Evolutionary conservation across 2,329 filamentous ascomycete species (phyloP).

Genomic region (Microascus cirrosus): DNA sequence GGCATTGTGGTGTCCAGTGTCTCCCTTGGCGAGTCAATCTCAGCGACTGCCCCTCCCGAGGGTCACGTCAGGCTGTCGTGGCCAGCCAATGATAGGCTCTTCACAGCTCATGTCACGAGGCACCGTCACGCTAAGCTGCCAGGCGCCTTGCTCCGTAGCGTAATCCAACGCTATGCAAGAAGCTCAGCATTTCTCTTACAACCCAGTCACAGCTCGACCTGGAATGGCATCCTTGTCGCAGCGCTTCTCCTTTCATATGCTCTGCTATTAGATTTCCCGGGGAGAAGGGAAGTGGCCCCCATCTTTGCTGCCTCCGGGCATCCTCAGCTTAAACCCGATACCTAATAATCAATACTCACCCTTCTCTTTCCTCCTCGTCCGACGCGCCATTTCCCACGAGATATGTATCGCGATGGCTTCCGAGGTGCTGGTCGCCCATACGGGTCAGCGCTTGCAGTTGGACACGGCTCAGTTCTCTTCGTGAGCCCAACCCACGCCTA

Average conservation of each 20-base stretch:
- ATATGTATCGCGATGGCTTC: conserved; percentile 67
- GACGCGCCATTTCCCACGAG: conserved; percentile 10
- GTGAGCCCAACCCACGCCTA: conserved; percentile 31
- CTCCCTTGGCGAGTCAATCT: background rate
- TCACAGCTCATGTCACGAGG: background rate
- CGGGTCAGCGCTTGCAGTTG: conserved; percentile 73
- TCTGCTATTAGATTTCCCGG: background rate
- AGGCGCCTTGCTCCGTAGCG: background rate
- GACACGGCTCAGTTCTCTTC: conserved; percentile 66
- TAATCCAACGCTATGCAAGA: background rate
- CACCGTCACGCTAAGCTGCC: background rate
- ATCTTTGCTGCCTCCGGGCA: background rate
- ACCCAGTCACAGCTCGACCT: background rate
- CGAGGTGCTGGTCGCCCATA: conserved; percentile 85
- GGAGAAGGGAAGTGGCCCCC: background rate
- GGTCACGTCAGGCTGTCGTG: background rate
- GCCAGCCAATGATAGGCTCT: background rate
- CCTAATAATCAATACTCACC: background rate
- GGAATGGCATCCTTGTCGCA: background rate
- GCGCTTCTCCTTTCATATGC: background rate
- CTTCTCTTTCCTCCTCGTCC: background rate
- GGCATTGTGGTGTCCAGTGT: background rate
- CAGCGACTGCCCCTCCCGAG: background rate
- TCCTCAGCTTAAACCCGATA: background rate
- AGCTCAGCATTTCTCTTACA: background rate